Evolutionary conservation across 2,329 filamentous ascomycete genomes (phyloP).

Genomic region (Trichoderma polysporum): DNA sequence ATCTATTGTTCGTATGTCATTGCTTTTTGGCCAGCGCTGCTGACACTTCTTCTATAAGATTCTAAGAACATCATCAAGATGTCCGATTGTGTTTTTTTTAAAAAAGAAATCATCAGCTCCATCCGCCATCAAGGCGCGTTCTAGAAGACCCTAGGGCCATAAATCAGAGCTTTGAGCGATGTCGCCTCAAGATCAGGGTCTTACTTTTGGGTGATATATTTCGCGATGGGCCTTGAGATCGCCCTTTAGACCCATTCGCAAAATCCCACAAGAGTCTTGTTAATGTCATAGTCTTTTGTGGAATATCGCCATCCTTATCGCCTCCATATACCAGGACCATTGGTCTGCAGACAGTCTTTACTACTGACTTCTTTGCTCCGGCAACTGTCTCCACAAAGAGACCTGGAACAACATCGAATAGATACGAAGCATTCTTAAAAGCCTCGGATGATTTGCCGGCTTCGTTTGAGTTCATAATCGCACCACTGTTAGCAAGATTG

Average conservation of each 20-base stretch:
- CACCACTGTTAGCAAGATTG: conserved; percentile 36
- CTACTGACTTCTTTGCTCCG: conserved; percentile 33
- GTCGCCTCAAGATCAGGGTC: conserved; percentile 22
- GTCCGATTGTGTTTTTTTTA: not conserved
- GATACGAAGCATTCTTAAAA: conserved; percentile 34
- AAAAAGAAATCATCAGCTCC: not conserved
- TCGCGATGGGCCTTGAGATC: conserved; percentile 18
- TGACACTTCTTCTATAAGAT: conserved; percentile 11
- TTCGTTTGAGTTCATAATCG: conserved; percentile 32
- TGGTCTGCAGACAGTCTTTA: conserved; percentile 37
- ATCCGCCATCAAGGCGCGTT: conserved; percentile 4
- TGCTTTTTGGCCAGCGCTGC: not conserved
- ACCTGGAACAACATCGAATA: conserved; percentile 40
- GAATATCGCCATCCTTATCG: conserved; percentile 26
- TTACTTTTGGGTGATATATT: conserved; percentile 31
- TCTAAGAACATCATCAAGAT: not conserved
- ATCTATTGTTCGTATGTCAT: conserved; percentile 8
- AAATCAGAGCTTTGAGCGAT: conserved; percentile 32
- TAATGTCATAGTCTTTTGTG: conserved; percentile 33
- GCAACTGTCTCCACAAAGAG: conserved; percentile 40
- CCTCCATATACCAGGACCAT: conserved; percentile 35
- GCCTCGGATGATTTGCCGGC: conserved; percentile 32
- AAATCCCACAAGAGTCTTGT: conserved; percentile 38
- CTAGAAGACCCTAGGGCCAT: conserved; percentile 26
- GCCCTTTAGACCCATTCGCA: conserved; percentile 24